phyloP scores from a whole-genome alignment of 2,329 filamentous ascomycete genomes.

The Xylariales sp. region DNA sequence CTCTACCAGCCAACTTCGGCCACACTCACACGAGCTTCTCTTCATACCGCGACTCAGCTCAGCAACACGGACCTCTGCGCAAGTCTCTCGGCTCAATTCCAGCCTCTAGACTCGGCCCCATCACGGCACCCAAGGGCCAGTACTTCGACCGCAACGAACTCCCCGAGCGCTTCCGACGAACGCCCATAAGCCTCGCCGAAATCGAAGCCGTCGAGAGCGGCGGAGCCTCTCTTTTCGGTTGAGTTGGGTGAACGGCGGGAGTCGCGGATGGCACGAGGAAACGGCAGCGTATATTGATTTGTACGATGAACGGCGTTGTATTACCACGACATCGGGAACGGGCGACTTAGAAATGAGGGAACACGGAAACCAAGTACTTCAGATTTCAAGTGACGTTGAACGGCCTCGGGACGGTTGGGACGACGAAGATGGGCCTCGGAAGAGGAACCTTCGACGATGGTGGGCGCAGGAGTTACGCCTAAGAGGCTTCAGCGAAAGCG shows the following conservation, averaged over 20 bases:
- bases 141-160: conserved; percentile 92
- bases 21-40: conserved; percentile 73
- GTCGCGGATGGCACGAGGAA: conserved; percentile 12
- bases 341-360: conserved; percentile 23
- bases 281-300: conserved; percentile 29
- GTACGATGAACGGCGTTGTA: conserved; percentile 39
- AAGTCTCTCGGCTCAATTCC: conserved; percentile 65
- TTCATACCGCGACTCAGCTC: conserved; percentile 80
- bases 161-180: conserved; percentile 82
- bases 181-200: conserved; percentile 80
- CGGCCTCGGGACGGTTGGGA: conserved; percentile 9
- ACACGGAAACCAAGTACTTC: conserved; percentile 19
- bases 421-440: conserved; percentile 15
- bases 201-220: conserved; percentile 97
- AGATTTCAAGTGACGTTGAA: conserved; percentile 16
- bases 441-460: conserved; percentile 18
- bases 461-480: background rate
- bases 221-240: conserved; percentile 73
- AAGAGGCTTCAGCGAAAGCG: conserved; percentile 2
- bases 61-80: conserved; percentile 80
- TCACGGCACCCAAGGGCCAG: conserved; percentile 77
- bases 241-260: conserved; percentile 38
- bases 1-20: conserved; percentile 68
- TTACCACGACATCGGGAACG: conserved; percentile 30
- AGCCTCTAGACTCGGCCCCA: conserved; percentile 77